Conservation (phyloP, 2,329 filamentous ascomycete species). For the Camptophora hylomeconis region DNA sequence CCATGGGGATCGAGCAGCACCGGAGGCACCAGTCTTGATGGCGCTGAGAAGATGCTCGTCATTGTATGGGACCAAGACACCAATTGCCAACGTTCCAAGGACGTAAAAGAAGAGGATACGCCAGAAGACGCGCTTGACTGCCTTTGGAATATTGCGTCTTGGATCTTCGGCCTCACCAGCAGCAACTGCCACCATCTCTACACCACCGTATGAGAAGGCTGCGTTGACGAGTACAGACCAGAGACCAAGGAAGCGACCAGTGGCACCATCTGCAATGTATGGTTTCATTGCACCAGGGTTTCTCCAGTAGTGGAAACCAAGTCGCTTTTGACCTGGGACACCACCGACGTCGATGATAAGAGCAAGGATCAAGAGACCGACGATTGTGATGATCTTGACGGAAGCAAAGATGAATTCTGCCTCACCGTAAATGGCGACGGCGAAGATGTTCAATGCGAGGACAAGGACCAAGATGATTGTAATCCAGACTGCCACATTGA, state of each 20-base stretch:
- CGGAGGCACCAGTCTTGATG: slow-evolving; percentile 21
- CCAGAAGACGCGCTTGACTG: slow-evolving; percentile 32
- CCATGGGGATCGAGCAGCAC: slow-evolving; percentile 36
- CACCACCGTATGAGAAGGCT: slow-evolving; percentile 39
- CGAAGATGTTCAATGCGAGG: slow-evolving; percentile 52
- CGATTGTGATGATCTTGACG: slow-evolving; percentile 37
- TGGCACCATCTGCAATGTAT: slow-evolving; percentile 17
- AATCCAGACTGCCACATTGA: slow-evolving; percentile 22
- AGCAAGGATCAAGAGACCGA: slow-evolving; percentile 38
- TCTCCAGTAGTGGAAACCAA: slow-evolving; percentile 49
- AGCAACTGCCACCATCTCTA: slow-evolving; percentile 36
- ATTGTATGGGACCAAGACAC: slow-evolving; percentile 65
- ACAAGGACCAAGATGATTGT: slow-evolving; percentile 18
- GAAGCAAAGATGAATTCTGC: slow-evolving; percentile 38
- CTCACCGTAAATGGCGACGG: slow-evolving; percentile 32
- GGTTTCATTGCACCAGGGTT: slow-evolving; percentile 21
- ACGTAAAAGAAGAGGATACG: slow-evolving; percentile 65
- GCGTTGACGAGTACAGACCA: slow-evolving; percentile 34
- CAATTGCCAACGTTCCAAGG: slow-evolving; percentile 60
- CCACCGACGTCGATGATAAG: slow-evolving; percentile 38
- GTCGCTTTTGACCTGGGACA: slow-evolving; percentile 33
- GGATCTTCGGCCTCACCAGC: slow-evolving; percentile 37
- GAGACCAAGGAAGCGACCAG: slow-evolving; percentile 42
- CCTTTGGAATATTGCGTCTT: slow-evolving; percentile 26
- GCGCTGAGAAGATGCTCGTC: slow-evolving; percentile 35